Evolutionary conservation across 1,139 yeast species (phyloP), one percentile per base, ranked within the genome.

Genomic region (Scheffersomyces titani): DNA sequence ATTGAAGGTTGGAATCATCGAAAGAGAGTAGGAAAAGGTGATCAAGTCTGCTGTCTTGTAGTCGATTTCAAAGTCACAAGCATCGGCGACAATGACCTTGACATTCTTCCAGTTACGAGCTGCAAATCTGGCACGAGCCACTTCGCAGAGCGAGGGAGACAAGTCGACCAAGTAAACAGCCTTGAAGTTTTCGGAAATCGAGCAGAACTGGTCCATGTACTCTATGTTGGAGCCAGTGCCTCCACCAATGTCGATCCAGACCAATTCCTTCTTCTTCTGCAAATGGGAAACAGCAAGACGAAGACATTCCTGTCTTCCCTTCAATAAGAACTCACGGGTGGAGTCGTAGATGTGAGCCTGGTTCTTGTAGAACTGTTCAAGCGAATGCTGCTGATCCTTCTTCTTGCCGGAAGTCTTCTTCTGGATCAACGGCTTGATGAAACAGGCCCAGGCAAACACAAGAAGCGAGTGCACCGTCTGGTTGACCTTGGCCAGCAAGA

Each of bases 181-280:
- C 63, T 83, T 82, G 71, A 90, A 90, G 59, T 80, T 72, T 13
- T 58, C 60, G 49, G 81, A 65, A 49, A 86, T 73, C 5, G 87
- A 82, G 56, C 82, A 73, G 51, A 85, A 73, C 53, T 75, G 69
- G 69, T 88, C 78, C 96, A 90, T 90, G 64, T 81, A 81, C 70
- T 90, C 96, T 65, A 90, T 87, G 72, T 90, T 90, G 71, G 88
- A 80, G 52, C 96, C 97, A 5, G 96, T 89, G 30, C 96, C 96
- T 49, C 96, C 96, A 54, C 96, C 96, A 68, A 89, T 81, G 69
- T 90, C 97, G 55, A 90, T 81, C 97, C 97, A 90, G 51, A 89
- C 87, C 54, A 88, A 74, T 55, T 81, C 81, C 54, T 72, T 71
- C 54, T 70, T 68, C 52, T 70, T 70, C 51, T 70, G 67, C 54